Conservation (phyloP, 192 early-diverging fungal genomes). For the Coemansia aciculifera region DNA sequence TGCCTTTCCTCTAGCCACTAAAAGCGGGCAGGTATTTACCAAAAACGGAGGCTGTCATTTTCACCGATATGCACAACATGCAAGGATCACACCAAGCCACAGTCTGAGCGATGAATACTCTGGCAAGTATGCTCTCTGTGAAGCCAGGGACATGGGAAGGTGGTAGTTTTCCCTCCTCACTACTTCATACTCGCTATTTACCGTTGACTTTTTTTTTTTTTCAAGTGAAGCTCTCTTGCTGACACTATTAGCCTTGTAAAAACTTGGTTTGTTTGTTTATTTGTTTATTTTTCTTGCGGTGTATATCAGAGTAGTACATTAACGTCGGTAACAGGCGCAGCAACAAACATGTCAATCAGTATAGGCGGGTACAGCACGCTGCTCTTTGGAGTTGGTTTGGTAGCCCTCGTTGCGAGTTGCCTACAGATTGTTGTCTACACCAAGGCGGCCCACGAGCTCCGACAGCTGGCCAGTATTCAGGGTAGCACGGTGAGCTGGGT, state of each 20-base stretch:
- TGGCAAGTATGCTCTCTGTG: not conserved
- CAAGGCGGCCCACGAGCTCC: constrained; percentile 3
- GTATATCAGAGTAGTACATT: not conserved
- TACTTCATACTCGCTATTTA: not conserved
- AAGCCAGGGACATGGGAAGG: not conserved
- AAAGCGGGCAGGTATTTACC: not conserved
- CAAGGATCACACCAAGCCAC: not conserved
- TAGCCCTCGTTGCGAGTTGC: constrained; percentile 23
- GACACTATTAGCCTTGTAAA: not conserved
- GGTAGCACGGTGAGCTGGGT: not conserved
- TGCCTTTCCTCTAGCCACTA: not conserved
- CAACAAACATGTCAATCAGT: constrained; percentile 15
- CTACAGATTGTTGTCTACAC: constrained; percentile 28
- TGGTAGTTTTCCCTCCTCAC: not conserved
- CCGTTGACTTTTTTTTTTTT: not conserved
- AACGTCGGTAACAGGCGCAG: not conserved
- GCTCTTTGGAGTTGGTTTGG: constrained; percentile 37
- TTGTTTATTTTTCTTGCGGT: not conserved
- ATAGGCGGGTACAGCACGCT: constrained; percentile 35
- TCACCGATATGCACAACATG: not conserved
- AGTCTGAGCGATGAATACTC: not conserved
- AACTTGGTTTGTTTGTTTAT: not conserved
- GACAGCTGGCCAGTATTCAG: not conserved
- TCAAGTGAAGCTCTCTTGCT: no score
- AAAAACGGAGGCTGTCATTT: not conserved